These are phyloP conservation scores for Penicillium nordicum DNA, from an alignment of 2,329 filamentous ascomycete species.

Conservation along the genomic window DNA sequence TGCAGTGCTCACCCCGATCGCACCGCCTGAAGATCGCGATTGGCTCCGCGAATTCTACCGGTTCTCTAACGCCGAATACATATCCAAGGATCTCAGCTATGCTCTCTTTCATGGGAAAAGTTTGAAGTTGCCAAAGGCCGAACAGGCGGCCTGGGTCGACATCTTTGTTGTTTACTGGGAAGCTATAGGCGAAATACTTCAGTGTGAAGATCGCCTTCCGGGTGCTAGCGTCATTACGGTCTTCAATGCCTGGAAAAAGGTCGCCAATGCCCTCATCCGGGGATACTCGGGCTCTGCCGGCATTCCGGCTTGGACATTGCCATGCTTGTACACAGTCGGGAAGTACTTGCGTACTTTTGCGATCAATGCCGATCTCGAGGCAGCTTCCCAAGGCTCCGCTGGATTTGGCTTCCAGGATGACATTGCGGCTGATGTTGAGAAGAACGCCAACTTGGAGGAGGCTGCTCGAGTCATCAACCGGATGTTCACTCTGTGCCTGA, in stretches of 20 bases:
- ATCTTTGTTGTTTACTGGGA: slow-evolving; percentile 84
- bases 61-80: slow-evolving; percentile 63
- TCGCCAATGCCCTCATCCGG: slow-evolving; percentile 71
- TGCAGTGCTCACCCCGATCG: slow-evolving; percentile 68
- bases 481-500: slow-evolving; percentile 86
- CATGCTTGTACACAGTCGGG: slow-evolving; percentile 80
- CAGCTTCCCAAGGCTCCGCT: slow-evolving; percentile 47
- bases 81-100: slow-evolving; percentile 68
- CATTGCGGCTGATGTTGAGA: slow-evolving; percentile 69
- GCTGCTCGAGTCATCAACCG: slow-evolving; percentile 86
- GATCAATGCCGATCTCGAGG: slow-evolving; percentile 79
- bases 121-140: slow-evolving; percentile 58
- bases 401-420: slow-evolving; percentile 70
- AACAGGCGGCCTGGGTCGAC: slow-evolving; percentile 79
- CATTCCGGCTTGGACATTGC: slow-evolving; percentile 88
- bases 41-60: slow-evolving; percentile 68
- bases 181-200: slow-evolving; percentile 69
- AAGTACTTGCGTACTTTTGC: slow-evolving; percentile 86
- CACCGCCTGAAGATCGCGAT: slow-evolving; percentile 60
- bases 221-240: slow-evolving; percentile 72
- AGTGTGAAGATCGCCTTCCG: slow-evolving; percentile 54
- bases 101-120: slow-evolving; percentile 62
- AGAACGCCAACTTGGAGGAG: slow-evolving; percentile 84
- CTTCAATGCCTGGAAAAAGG: slow-evolving; percentile 84
- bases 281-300: slow-evolving; percentile 68